Evolutionary conservation across 106 monocot species (phyloP), one percentile per base, ranked within the genome.

Genomic region (Hemerocallis citrina): DNA sequence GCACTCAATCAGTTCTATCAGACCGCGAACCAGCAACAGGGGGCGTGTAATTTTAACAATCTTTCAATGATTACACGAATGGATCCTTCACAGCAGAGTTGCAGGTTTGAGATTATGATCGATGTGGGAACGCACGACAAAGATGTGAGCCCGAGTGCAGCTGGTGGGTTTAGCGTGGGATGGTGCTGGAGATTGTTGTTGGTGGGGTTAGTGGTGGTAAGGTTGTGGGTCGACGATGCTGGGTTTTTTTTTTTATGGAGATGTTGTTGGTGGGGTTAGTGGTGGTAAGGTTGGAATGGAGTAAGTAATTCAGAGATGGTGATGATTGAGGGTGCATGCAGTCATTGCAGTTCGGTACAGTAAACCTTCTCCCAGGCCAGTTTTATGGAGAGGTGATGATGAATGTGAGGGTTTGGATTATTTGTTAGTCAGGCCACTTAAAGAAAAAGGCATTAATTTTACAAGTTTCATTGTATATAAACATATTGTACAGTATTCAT

Each of bases 1-100:
- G 85, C 89, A 0, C 78, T 93, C 74, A 93, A 89, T 65, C 88
- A 88, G 74, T 88, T 61, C 66, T 85, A 36, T 68, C 94, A 94
- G 77, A 64, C 56, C 21, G 42, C 57, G 23, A 61, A 79, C 61
- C 94, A 94, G 72, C 74, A 78, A 73, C 80, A 68, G 24, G 85
- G 77, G 6, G 57, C 89, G 0, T 94, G 94, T 40, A 55, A 4
- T 6, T 94, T 94, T 67, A 50, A 58, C 7, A 62, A 63, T 2
- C 39, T 86, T 10, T 75, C 85, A 7, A 59, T 74, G 13, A 49
- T 81, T 66, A 86, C 94, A 30, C 37, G 12, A 7, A 68, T 68
- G n/a, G 85, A 94, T 43, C 94, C 89, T 12, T 86, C 94, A 22
- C 58, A 30, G 28, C 67, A 59, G 22, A 63, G 2, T 1, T 94